Evolutionary conservation across 768 basidiomycete species (phyloP).

Genomic region (Termitomyces eurrhizus): DNA sequence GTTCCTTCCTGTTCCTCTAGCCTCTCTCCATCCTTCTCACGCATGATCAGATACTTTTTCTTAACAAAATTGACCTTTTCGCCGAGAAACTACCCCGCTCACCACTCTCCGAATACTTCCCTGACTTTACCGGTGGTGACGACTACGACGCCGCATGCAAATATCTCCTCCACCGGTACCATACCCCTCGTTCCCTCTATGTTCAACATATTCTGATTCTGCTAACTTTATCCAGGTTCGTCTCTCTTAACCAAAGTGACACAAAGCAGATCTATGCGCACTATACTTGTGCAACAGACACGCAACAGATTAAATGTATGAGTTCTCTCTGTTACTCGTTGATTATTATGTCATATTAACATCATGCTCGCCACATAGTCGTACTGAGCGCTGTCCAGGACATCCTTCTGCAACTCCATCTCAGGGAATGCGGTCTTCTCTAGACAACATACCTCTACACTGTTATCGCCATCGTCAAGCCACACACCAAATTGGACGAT

Average conservation of each 20-base stretch:
- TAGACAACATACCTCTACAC: conserved; percentile 23
- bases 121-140: conserved; percentile 81
- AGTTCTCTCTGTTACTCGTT: not conserved
- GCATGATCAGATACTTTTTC: conserved; percentile 74
- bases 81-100: conserved; percentile 88
- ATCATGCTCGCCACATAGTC: conserved; percentile 31
- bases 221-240: conserved; percentile 42
- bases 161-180: conserved; percentile 50
- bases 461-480: not conserved
- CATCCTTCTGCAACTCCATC: conserved; percentile 80
- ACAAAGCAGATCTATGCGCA: conserved; percentile 89
- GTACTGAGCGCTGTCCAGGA: conserved; percentile 87
- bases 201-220: not conserved
- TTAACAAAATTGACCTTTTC: conserved; percentile 97
- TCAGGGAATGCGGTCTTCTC: conserved; percentile 82
- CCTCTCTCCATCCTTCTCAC: not conserved
- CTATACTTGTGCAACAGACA: conserved; percentile 92
- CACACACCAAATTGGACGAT: not conserved
- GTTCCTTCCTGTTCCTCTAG: conserved; percentile 20
- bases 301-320: conserved; percentile 88
- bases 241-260: conserved; percentile 86
- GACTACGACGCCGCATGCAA: conserved; percentile 92
- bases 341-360: not conserved
- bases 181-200: not conserved
- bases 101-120: conserved; percentile 85